These are phyloP conservation scores for Venturia effusa DNA, from an alignment of 2,329 filamentous ascomycete species.

Conservation along the genomic window DNA sequence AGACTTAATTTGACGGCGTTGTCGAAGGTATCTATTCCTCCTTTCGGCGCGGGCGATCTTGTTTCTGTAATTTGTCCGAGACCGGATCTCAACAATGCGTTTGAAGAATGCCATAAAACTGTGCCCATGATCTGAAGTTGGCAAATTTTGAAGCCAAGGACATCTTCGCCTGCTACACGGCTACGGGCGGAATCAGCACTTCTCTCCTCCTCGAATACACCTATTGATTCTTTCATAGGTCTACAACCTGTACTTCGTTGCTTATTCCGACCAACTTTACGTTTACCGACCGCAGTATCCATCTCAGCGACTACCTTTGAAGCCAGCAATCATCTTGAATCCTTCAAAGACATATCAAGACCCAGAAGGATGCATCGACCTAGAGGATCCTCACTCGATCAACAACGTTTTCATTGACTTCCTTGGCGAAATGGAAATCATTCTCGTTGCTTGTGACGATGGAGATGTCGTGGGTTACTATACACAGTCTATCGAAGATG, in stretches of 20 bases:
- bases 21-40: constrained; percentile 17
- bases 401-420: constrained; percentile 33
- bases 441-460: constrained; percentile 47
- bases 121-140: not conserved
- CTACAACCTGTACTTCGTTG: constrained; percentile 40
- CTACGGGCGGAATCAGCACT: not conserved
- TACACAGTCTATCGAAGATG: constrained; percentile 22
- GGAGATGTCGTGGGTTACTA: constrained; percentile 37
- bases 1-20: constrained; percentile 26
- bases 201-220: not conserved
- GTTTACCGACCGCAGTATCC: constrained; percentile 35
- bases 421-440: constrained; percentile 34
- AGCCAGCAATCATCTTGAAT: constrained; percentile 28
- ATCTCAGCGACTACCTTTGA: constrained; percentile 25
- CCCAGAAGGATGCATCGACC: constrained; percentile 25
- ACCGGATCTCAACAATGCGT: not conserved
- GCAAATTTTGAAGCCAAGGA: not conserved
- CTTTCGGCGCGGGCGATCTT: not conserved
- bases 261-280: constrained; percentile 27
- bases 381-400: constrained; percentile 30
- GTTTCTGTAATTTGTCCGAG: not conserved
- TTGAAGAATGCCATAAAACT: not conserved
- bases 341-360: constrained; percentile 25
- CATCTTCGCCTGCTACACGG: not conserved
- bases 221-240: constrained; percentile 14